These are phyloP conservation scores for Decorospora gaudefroyi DNA, from an alignment of 2,329 filamentous ascomycete species.

Conservation along the genomic window DNA sequence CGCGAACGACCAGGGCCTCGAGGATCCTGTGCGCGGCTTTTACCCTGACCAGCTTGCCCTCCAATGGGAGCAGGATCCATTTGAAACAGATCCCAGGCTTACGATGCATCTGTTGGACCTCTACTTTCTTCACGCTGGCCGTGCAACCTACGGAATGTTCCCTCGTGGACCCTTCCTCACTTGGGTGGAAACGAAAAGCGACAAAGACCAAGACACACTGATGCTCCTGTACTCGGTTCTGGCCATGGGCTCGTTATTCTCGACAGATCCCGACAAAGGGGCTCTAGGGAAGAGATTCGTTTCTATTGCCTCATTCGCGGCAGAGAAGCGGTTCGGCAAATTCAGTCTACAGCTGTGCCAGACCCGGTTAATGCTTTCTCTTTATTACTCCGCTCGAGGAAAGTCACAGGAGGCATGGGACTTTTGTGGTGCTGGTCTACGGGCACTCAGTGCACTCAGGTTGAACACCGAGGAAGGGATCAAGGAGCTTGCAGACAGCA, in stretches of 20 bases:
- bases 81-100: slow-evolving; percentile 54
- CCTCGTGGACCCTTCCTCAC: slow-evolving; percentile 58
- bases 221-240: slow-evolving; percentile 66
- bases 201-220: slow-evolving; percentile 59
- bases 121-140: slow-evolving; percentile 63
- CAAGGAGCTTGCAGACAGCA: slow-evolving; percentile 50
- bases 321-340: slow-evolving; percentile 56
- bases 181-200: slow-evolving; percentile 57
- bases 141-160: slow-evolving; percentile 61
- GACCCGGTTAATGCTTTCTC: slow-evolving; percentile 66
- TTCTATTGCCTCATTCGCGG: slow-evolving; percentile 62
- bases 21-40: slow-evolving; percentile 35
- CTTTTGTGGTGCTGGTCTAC: slow-evolving; percentile 64
- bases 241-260: slow-evolving; percentile 62
- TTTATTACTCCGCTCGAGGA: slow-evolving; percentile 67
- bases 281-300: slow-evolving; percentile 55
- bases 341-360: slow-evolving; percentile 69
- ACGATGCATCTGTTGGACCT: slow-evolving; percentile 58
- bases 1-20: slow-evolving; percentile 34
- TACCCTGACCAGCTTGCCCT: slow-evolving; percentile 42
- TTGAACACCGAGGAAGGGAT: slow-evolving; percentile 65
- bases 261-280: slow-evolving; percentile 52
- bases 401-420: slow-evolving; percentile 66
- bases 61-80: slow-evolving; percentile 60
- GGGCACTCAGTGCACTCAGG: slow-evolving; percentile 62